Percentiles rank a stretch among this genome's conserved stretches.
These are phyloP conservation scores for Plantago coronopus DNA, from an alignment of 305 asterid species.

Conservation along the genomic window DNA sequence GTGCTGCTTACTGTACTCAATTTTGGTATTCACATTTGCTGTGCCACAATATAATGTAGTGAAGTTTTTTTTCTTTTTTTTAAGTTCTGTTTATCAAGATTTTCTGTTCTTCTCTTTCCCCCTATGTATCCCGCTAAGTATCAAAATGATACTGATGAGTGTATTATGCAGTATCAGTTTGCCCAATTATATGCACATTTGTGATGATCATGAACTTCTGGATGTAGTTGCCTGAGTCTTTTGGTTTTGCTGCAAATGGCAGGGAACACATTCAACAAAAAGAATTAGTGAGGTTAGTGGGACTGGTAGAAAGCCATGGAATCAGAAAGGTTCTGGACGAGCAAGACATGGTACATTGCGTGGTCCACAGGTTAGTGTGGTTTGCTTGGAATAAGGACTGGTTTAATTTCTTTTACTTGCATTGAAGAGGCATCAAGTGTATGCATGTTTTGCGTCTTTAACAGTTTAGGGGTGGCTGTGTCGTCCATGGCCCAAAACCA, in stretches of 20 bases:
- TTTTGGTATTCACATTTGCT: constrained; percentile 9
- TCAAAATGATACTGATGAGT: background rate
- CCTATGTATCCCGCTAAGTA: too few relatives aligned
- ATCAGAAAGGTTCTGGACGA: constrained; percentile 86
- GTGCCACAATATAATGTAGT: background rate
- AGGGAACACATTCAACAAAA: constrained; percentile 96
- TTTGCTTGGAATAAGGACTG: constrained; percentile 1
- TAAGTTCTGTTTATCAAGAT: background rate
- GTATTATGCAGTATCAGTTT: background rate
- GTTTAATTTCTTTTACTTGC: constrained; percentile 18
- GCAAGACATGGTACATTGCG: constrained; percentile 87
- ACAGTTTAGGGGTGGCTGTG: constrained; percentile 85
- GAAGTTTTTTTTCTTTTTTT: background rate
- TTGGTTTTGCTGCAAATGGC: constrained; percentile 19
- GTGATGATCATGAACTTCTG: background rate
- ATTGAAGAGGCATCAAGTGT: constrained; percentile 4
- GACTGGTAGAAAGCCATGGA: constrained; percentile 88
- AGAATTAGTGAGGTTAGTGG: constrained; percentile 92
- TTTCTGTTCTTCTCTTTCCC: background rate
- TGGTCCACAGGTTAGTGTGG: constrained; percentile 66
- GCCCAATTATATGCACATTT: background rate
- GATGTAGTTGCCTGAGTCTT: background rate
- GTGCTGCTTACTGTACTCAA: constrained; percentile 29
- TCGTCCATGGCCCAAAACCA: constrained; percentile 92
- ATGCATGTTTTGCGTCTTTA: constrained; percentile 13